Conservation (phyloP, 148 eudicot species). For the Dysphania ambrosioides region DNA sequence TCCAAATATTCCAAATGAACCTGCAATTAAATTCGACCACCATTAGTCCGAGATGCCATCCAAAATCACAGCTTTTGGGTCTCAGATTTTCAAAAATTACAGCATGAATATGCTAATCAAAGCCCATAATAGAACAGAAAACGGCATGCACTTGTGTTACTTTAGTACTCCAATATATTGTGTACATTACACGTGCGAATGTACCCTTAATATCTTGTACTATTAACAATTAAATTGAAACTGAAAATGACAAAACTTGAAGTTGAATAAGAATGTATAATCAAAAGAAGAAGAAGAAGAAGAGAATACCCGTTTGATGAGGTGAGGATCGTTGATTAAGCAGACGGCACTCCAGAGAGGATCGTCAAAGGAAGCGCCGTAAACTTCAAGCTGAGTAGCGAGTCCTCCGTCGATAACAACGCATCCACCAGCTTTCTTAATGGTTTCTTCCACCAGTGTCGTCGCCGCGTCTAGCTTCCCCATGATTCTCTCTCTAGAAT, state of each 20-base stretch:
- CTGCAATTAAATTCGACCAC: conserved; percentile 24
- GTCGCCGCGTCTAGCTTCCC: conserved; percentile 25
- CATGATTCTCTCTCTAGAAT: conserved; percentile 12
- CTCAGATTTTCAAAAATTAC: too few species aligned
- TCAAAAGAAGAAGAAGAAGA: neutral
- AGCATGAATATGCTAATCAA: too few species aligned
- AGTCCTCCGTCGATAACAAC: conserved; percentile 76
- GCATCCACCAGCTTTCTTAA: conserved; percentile 67
- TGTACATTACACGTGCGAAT: too few species aligned
- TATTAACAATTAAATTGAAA: too few species aligned
- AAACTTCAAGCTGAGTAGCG: conserved; percentile 70
- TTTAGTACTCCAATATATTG: too few species aligned
- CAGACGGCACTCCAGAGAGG: conserved; percentile 80
- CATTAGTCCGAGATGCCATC: too few species aligned
- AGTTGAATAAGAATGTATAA: too few species aligned
- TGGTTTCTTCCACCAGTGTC: conserved; percentile 50
- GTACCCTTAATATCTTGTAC: too few species aligned
- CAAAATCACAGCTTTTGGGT: too few species aligned
- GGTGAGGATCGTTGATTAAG: conserved; percentile 62
- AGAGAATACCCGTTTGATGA: conserved; percentile 49
- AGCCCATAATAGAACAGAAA: too few species aligned
- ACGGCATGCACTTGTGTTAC: too few species aligned
- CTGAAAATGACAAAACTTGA: too few species aligned
- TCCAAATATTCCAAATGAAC: conserved; percentile 89
- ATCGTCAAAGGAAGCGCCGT: conserved; percentile 67